Base-by-base conservation (phyloP, 495 filamentous ascomycete genomes). In the Aspergillus steynii region DNA sequence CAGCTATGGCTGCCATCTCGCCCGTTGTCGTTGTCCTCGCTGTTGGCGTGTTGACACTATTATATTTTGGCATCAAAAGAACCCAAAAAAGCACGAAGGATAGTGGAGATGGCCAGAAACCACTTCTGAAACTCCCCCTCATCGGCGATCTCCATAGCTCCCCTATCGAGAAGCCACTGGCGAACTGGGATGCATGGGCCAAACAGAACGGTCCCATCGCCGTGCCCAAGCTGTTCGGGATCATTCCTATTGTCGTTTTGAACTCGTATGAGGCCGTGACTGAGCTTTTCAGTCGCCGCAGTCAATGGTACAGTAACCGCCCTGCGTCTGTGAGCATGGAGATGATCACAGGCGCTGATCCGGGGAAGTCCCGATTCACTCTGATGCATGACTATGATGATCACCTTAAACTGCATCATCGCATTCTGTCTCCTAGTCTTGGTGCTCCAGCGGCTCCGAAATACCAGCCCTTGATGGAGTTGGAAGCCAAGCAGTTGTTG, bases 271-370 rank as follows among this genome's bases (percentile, higher is more conserved):
- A 69, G 34, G 66, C 69, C n/a, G 71, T 70, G n/a, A 70, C 65
- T 0, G 71, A 74, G 46, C 37, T 74, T 8, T 71, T 74, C 64
- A 70, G 69, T 28, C 67, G 63, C 29, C 71, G 71, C 60, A 74
- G 71, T 25, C 71, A 70, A 34, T 73, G 71, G 71, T 73, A 73
- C 53, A 70, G 67, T 60, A 74, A 74, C 46, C 69, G 71, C 0
- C 71, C 69, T 7, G 48, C 67, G 12, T 71, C 69, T 4, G 67
- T 74, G 2, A 74, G 60, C 56, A 74, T 74, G 71, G 65, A 71
- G 45, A 73, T 71, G 70, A 73, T 73, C 59, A 72, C 68, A 7
- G 62, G 50, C 6, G 65, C 68, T 5, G 46, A 59, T n/a, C 64
- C 64, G 0, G 70, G 70, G 8, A 48, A 59, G 42, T 72, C 68